A percentile compares a stretch with the other conserved stretches of the same genome.
These are phyloP conservation scores for Ogataea naganishii DNA, from an alignment of 805 yeast genomes.

Conservation along the genomic window DNA sequence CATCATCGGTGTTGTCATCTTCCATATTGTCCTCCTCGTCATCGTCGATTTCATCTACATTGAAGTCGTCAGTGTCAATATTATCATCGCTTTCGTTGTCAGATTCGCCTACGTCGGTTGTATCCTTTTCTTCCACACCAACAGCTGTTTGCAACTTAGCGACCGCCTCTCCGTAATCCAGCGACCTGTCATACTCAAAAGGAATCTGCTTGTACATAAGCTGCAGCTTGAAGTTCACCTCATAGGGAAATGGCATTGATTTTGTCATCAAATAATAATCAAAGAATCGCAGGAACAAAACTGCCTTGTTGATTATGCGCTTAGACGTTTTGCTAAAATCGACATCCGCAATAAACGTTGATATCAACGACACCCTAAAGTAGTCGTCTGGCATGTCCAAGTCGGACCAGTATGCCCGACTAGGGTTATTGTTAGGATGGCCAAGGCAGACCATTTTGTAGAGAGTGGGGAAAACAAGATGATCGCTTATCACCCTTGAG, in stretches of 20 bases:
- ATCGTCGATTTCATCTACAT: constrained; percentile 24
- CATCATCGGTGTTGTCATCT: constrained; percentile 11
- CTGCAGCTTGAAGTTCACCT: constrained; percentile 43
- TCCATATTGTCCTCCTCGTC: constrained; percentile 14
- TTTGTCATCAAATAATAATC: constrained; percentile 68
- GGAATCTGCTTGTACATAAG: constrained; percentile 29
- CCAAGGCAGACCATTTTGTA: constrained; percentile 58
- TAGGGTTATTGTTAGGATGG: constrained; percentile 51
- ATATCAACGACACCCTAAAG: constrained; percentile 56
- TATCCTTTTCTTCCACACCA: constrained; percentile 5
- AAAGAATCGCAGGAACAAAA: constrained; percentile 44
- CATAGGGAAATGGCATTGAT: constrained; percentile 52
- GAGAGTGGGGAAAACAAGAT: constrained; percentile 40
- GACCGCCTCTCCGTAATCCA: constrained; percentile 34
- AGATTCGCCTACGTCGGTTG: constrained; percentile 7
- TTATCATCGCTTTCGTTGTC: constrained; percentile 13
- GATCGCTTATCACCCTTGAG: constrained; percentile 33
- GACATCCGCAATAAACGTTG: constrained; percentile 30
- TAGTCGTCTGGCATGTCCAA: constrained; percentile 62
- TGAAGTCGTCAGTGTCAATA: constrained; percentile 19
- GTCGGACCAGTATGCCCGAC: constrained; percentile 27
- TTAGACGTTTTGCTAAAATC: constrained; percentile 5
- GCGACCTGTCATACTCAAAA: constrained; percentile 27
- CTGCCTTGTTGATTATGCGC: constrained; percentile 18
- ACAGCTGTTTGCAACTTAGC: constrained; percentile 25